Percentiles rank a stretch among this genome's conserved stretches.
Conservation (phyloP, 805 yeast species). For the Sugiyamaella americana region DNA sequence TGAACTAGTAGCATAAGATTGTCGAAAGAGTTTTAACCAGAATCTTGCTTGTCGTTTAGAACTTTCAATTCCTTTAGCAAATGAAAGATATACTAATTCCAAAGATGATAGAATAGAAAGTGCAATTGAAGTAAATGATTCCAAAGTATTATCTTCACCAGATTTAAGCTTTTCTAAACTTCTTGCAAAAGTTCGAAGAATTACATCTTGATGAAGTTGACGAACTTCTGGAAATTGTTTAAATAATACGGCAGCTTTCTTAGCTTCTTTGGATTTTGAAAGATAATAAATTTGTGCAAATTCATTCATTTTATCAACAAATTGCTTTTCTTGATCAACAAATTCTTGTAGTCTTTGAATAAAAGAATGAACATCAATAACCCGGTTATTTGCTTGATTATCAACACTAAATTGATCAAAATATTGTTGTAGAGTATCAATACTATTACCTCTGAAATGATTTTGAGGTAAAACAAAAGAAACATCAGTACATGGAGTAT, state of each 20-base stretch:
- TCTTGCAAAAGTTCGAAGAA: conserved; percentile 15
- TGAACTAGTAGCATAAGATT: not conserved
- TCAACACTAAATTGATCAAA: conserved; percentile 7
- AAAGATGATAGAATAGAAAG: not conserved
- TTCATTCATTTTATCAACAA: conserved; percentile 13
- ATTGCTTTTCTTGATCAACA: conserved; percentile 10
- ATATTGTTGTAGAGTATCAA: conserved; percentile 17
- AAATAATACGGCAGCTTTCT: conserved; percentile 15
- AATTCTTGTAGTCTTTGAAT: conserved; percentile 8
- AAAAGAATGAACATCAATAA: not conserved
- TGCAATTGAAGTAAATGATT: conserved; percentile 7
- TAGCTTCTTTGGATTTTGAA: conserved; percentile 10
- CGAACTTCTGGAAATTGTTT: conserved; percentile 21
- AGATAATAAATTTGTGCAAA: conserved; percentile 13
- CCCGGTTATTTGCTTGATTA: no score
- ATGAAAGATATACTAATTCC: conserved; percentile 16
- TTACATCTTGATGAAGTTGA: conserved; percentile 16
- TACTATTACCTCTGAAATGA: conserved; percentile 9
- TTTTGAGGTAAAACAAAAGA: not conserved
- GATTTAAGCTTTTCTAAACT: conserved; percentile 11
- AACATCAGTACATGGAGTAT: conserved; percentile 3
- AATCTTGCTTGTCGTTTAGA: conserved; percentile 7
- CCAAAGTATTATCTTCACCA: conserved; percentile 10
- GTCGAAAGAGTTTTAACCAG: conserved; percentile 12
- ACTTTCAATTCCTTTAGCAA: conserved; percentile 17